Conservation (phyloP, 2,329 filamentous ascomycete genomes). For the Cylindrodendrum hubeiense region DNA sequence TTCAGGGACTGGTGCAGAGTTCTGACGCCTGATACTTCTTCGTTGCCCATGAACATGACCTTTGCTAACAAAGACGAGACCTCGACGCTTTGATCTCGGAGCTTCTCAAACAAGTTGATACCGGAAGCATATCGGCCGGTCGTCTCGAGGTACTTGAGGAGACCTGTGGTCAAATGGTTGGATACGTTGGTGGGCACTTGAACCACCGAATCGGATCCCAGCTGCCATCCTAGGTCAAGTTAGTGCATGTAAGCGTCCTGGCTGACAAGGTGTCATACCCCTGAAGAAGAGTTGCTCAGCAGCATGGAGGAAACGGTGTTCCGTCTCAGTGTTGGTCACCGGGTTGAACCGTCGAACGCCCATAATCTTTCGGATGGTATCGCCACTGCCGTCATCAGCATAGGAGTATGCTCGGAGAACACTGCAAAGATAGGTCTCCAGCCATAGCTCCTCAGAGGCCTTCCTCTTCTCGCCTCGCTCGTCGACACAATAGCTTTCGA, state of each 20-base stretch:
- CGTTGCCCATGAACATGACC: constrained; percentile 93
- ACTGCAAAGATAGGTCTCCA: constrained; percentile 97
- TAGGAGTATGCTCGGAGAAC: constrained; percentile 96
- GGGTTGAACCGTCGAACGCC: constrained; percentile 98
- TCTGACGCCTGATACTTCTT: constrained; percentile 95
- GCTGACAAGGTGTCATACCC: constrained; percentile 63
- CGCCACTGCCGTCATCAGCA: constrained; percentile 93
- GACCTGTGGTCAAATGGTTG: constrained; percentile 93
- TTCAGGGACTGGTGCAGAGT: constrained; percentile 89
- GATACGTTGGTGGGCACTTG: constrained; percentile 97
- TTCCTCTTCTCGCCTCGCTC: constrained; percentile 95
- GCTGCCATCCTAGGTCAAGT: constrained; percentile 79
- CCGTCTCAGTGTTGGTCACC: constrained; percentile 96
- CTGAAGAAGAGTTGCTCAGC: constrained; percentile 96
- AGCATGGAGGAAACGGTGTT: constrained; percentile 94
- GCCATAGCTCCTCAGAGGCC: constrained; percentile 93
- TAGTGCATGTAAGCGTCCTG: constrained; percentile 23
- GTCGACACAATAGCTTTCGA: constrained; percentile 98
- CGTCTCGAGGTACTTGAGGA: constrained; percentile 94
- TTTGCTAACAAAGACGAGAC: constrained; percentile 93
- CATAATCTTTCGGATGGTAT: constrained; percentile 95
- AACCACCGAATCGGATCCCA: constrained; percentile 96
- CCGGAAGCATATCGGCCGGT: constrained; percentile 94
- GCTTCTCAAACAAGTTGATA: constrained; percentile 97
- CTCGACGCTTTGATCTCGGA: constrained; percentile 89